Evolutionary conservation across 2,329 filamentous ascomycete genomes (phyloP).

Genomic region (Hyphodiscus sp.): DNA sequence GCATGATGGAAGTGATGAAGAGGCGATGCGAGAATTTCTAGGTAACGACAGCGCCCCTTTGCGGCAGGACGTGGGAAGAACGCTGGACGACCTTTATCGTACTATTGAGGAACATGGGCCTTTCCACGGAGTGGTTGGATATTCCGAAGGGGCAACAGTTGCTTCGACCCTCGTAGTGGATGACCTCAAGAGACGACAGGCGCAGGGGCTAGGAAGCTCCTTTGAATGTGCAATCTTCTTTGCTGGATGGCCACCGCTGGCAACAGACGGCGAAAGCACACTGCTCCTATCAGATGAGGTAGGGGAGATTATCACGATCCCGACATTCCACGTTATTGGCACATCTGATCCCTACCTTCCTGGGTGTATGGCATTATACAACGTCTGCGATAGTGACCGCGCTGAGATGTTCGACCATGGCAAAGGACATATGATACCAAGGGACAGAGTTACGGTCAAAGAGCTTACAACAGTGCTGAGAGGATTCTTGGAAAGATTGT

Average conservation of each 20-base stretch:
- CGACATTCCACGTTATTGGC: slow-evolving; percentile 46
- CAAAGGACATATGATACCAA: slow-evolving; percentile 57
- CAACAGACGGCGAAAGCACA: slow-evolving; percentile 35
- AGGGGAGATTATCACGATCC: slow-evolving; percentile 44
- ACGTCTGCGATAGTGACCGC: slow-evolving; percentile 55
- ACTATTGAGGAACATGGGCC: slow-evolving; percentile 40
- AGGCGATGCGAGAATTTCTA: slow-evolving; percentile 19
- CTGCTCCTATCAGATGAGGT: slow-evolving; percentile 46
- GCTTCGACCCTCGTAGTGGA: slow-evolving; percentile 48
- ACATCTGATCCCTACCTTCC: slow-evolving; percentile 56
- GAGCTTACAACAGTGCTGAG: slow-evolving; percentile 22
- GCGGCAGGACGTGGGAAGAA: slow-evolving; percentile 18
- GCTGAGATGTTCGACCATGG: slow-evolving; percentile 59
- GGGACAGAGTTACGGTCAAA: slow-evolving; percentile 35
- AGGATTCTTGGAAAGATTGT: not conserved
- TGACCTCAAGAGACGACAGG: slow-evolving; percentile 36
- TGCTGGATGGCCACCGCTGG: slow-evolving; percentile 47
- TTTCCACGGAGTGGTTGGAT: slow-evolving; percentile 51
- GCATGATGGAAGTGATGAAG: slow-evolving; percentile 19
- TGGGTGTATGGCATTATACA: slow-evolving; percentile 56
- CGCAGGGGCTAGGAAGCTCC: slow-evolving; percentile 24
- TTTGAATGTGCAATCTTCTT: slow-evolving; percentile 45
- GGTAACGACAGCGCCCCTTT: slow-evolving; percentile 9
- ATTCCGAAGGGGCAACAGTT: slow-evolving; percentile 53
- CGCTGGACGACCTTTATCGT: slow-evolving; percentile 33